A percentile compares a stretch with the other conserved stretches of the same genome.
phyloP scores from a whole-genome alignment of 805 yeast species.

The Candida broadrunensis region DNA sequence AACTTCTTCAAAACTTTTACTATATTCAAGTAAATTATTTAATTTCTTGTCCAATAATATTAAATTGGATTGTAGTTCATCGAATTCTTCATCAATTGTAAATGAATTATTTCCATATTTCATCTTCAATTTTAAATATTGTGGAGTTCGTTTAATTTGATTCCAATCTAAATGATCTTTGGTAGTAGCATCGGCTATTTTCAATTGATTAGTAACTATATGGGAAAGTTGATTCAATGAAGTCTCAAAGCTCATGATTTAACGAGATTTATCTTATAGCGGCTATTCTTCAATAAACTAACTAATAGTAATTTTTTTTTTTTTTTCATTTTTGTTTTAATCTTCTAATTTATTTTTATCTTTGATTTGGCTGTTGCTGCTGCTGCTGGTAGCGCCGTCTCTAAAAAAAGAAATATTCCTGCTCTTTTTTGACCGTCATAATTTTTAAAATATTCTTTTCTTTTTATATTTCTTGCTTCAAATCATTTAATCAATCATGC shows the following conservation, averaged over 20 bases:
- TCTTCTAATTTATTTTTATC: no score
- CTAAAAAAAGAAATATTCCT: no score
- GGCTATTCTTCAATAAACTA: neutral
- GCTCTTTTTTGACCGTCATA: no score
- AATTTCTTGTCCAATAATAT: constrained; percentile 12
- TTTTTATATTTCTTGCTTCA: no score
- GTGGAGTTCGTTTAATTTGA: constrained; percentile 27
- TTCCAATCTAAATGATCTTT: constrained; percentile 21
- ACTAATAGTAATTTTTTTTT: no score
- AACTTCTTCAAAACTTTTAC: constrained; percentile 3
- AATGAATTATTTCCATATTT: constrained; percentile 17
- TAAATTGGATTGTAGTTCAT: constrained; percentile 20
- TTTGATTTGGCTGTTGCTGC: no score
- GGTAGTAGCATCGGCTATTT: constrained; percentile 3
- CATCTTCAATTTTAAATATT: constrained; percentile 25
- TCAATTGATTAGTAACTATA: constrained; percentile 4
- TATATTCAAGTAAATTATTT: constrained; percentile 13
- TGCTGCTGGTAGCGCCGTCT: no score
- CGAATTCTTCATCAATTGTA: constrained; percentile 40
- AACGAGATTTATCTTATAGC: neutral
- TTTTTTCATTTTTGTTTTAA: no score
- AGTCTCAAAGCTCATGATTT: neutral
- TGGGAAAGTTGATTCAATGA: constrained; percentile 4
- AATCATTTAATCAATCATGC: no score
- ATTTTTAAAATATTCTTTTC: no score